phyloP scores from a whole-genome alignment of 441 rosid species.

The Erodium chrysanthum region DNA sequence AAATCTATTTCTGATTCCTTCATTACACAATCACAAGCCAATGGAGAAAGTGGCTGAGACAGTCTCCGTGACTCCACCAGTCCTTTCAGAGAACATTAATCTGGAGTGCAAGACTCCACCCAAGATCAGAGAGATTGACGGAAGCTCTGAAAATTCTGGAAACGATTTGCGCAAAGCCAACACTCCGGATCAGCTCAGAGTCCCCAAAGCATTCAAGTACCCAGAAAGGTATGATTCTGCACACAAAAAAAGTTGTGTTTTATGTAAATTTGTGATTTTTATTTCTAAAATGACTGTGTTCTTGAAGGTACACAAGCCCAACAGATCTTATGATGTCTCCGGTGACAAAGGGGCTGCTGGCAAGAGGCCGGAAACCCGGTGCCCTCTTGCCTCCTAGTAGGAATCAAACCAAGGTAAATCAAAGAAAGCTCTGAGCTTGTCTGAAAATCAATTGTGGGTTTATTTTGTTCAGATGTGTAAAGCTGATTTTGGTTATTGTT shows the following conservation, averaged over 20 bases:
- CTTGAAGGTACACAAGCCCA: constrained; percentile 66
- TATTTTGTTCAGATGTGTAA: neutral
- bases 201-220: constrained; percentile 61
- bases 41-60: constrained; percentile 22
- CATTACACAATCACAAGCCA: constrained; percentile 12
- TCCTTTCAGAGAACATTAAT: constrained; percentile 17
- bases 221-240: constrained; percentile 45
- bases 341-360: constrained; percentile 64
- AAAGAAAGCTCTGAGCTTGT: neutral
- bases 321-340: constrained; percentile 84
- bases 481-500: too few species aligned
- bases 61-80: constrained; percentile 19
- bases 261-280: neutral
- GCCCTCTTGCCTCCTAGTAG: constrained; percentile 52
- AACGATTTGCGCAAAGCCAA: constrained; percentile 32
- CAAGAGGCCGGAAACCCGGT: constrained; percentile 49
- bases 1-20: neutral
- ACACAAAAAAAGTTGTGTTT: neutral
- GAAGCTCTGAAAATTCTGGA: constrained; percentile 14
- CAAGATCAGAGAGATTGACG: constrained; percentile 13
- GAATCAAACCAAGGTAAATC: constrained; percentile 39
- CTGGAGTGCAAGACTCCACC: constrained; percentile 26
- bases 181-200: constrained; percentile 60
- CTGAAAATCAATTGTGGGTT: neutral
- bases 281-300: neutral